Evolutionary conservation across 352 stramenopile genomes (phyloP), one percentile per base, ranked within the genome.

Genomic region (Aphanomyces cochlioides): DNA sequence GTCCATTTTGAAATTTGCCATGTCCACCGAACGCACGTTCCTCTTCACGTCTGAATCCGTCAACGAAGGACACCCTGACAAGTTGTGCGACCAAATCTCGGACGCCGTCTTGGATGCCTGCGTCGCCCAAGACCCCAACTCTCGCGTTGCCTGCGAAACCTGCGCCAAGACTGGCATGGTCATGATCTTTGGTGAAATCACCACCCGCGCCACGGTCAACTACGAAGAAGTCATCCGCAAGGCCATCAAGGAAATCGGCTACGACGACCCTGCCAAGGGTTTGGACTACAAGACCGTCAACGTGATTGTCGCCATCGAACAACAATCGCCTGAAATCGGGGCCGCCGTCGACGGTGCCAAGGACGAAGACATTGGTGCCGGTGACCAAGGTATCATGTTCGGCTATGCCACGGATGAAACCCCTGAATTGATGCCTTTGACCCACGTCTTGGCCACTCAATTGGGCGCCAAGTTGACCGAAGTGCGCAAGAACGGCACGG

Each of bases 151-250:
- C 37, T 99, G 96, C 73, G 97, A 99, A 85, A 99, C 97, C 40
- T 98, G 96, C 83, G 97, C 93, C 75, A 99, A 99, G 89, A 99
- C 97, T 3, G 96, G 96, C 77, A 99, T 99, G 90, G 96, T 99
- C 72, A 99, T 99, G 96, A 98, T 99, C 77, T 99, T 99, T 77
- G 97, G 97, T 69, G 97, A 99, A 88, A 99, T 99, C 81, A 99
- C 96, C 72, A 99, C 97, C 65, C 97, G 96, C 75, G 96, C 97
- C 63, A 98, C 96, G 50, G 96, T 99, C 53, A 99, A 99, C 84
- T 99, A 99, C 87, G 97, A 99, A 82, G 96, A 98, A 82, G 89
- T 98, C 48, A 98, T 99, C 73, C 97, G 98, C 65, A 96, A 99
- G 76, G 97, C 96, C 10, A 96, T 99, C 79, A 98, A 98, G 81